A percentile compares a stretch with the other conserved stretches of the same genome.
These are phyloP conservation scores for Saccharomyces hybrid DNA, from an alignment of 1,139 yeast species.

Conservation along the genomic window DNA sequence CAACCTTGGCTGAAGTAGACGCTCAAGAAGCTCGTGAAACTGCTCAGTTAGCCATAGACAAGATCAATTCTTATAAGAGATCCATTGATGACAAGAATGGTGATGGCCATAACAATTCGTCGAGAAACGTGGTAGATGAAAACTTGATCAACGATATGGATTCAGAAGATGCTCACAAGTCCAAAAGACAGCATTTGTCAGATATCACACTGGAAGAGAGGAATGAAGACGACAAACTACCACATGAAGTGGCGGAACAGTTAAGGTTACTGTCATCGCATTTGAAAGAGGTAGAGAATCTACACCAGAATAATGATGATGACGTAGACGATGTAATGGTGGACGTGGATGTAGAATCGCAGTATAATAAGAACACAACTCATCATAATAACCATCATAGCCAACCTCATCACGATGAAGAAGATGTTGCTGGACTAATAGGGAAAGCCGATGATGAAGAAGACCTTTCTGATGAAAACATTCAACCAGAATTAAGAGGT, in stretches of 20 bases:
- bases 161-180: constrained; percentile 8
- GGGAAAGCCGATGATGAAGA: constrained; percentile 3
- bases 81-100: neutral
- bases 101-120: neutral
- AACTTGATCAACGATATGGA: constrained; percentile 9
- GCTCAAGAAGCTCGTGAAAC: neutral
- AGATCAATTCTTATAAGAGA: neutral
- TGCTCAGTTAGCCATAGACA: neutral
- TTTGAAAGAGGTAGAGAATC: constrained; percentile 29
- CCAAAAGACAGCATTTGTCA: neutral
- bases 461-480: constrained; percentile 27
- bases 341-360: constrained; percentile 1
- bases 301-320: constrained; percentile 9
- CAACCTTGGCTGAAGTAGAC: constrained; percentile 1
- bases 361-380: neutral
- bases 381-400: neutral
- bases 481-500: constrained; percentile 33
- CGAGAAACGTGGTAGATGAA: constrained; percentile 4
- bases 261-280: constrained; percentile 30
- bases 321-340: constrained; percentile 5
- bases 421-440: neutral
- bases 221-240: constrained; percentile 27
- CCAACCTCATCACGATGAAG: neutral
- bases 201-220: constrained; percentile 15
- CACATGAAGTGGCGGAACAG: constrained; percentile 33